A percentile compares a stretch with the other conserved stretches of the same genome.
phyloP scores from a whole-genome alignment of 108 stramenopile species.

The Aurantiochytrium sp. region DNA sequence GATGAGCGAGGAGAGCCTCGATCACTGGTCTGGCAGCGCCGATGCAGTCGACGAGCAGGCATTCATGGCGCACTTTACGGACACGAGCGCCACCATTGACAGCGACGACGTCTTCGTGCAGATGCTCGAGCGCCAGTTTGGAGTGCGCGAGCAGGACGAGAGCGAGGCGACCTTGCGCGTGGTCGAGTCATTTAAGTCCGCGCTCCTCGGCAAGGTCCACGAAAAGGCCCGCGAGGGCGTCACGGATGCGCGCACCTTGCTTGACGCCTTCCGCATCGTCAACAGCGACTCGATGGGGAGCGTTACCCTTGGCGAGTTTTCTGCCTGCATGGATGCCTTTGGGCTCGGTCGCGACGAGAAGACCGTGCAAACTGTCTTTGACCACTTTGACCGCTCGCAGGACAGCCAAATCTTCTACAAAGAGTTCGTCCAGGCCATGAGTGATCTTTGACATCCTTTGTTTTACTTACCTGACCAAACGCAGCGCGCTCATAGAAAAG shows the following conservation, averaged over 20 bases:
- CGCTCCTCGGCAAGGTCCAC: not conserved
- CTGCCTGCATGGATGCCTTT: not conserved
- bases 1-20: not conserved
- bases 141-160: not conserved
- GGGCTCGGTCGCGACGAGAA: not conserved
- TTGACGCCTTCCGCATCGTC: not conserved
- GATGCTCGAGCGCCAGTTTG: constrained; percentile 4
- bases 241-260: not conserved
- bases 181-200: not conserved
- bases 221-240: not conserved
- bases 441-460: not conserved
- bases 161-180: not conserved
- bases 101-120: not conserved
- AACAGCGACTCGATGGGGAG: not conserved
- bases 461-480: too few species aligned
- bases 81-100: not conserved
- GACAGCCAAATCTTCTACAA: not conserved
- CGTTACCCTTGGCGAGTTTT: not conserved
- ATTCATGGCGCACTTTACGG: constrained; percentile 7
- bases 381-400: not conserved
- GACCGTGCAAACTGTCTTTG: not conserved
- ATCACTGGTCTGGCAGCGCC: not conserved
- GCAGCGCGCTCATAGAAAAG: too few species aligned
- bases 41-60: not conserved
- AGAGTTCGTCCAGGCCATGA: not conserved